phyloP scores from a whole-genome alignment of 202 grass and related monocot genomes.

The Carex arenaria region DNA sequence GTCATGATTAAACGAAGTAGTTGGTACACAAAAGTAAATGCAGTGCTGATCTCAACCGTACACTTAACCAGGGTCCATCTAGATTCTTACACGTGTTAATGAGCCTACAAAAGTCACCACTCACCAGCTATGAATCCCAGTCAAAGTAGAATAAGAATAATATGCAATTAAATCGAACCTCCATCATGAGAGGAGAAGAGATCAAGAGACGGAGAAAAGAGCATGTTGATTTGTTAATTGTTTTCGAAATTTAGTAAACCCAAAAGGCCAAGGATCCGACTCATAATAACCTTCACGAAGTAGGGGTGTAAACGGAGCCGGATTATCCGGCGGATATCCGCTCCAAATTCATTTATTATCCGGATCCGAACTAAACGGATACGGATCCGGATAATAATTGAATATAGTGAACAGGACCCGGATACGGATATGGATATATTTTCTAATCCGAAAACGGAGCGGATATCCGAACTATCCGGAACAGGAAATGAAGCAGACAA shows the following conservation, averaged over 20 bases:
- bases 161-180: conserved; percentile 19
- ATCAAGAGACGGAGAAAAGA: conserved; percentile 31
- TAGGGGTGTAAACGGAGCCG: too few relatives aligned
- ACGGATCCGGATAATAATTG: too few relatives aligned
- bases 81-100: not conserved
- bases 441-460: too few relatives aligned
- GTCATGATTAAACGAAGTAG: not conserved
- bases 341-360: too few relatives aligned
- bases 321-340: too few relatives aligned
- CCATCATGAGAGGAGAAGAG: conserved; percentile 26
- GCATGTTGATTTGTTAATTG: conserved; percentile 20
- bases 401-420: too few relatives aligned
- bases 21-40: not conserved
- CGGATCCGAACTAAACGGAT: too few relatives aligned
- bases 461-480: too few relatives aligned
- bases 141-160: conserved; percentile 71
- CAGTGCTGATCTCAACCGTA: not conserved
- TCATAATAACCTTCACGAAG: not conserved
- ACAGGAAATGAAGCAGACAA: too few relatives aligned
- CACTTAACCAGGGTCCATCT: not conserved
- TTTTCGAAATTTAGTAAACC: conserved; percentile 1
- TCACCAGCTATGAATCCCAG: conserved; percentile 10
- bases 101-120: not conserved
- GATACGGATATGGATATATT: too few relatives aligned
- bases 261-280: too few relatives aligned